A percentile compares a stretch with the other conserved stretches of the same genome.
phyloP scores from a whole-genome alignment of 768 basidiomycete species.

The Cyclocybe cylindracea region DNA sequence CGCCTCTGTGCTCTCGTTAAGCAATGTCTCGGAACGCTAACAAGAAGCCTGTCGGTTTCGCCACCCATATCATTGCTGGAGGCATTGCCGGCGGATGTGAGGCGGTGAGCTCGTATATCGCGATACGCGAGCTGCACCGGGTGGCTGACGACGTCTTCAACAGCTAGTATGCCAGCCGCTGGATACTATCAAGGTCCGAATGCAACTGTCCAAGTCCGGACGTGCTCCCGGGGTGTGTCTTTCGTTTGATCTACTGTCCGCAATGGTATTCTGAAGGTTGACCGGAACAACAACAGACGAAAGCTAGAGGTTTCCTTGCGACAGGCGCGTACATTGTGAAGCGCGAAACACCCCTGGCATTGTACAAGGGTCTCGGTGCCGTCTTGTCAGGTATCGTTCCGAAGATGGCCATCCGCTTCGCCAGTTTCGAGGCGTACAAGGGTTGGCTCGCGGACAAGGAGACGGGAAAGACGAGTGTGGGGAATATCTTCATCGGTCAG shows the following conservation, averaged over 20 bases:
- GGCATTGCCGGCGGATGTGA: slow-evolving; percentile 94
- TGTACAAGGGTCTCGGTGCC: slow-evolving; percentile 98
- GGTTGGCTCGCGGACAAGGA: slow-evolving; percentile 70
- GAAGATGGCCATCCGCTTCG: slow-evolving; percentile 99
- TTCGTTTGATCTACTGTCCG: not conserved
- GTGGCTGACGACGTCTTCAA: slow-evolving; percentile 1
- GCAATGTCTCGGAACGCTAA: slow-evolving; percentile 56
- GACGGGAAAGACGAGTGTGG: slow-evolving; percentile 79
- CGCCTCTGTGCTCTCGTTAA: slow-evolving; percentile 4
- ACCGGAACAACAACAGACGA: slow-evolving; percentile 58
- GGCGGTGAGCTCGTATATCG: slow-evolving; percentile 55
- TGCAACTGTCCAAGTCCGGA: slow-evolving; percentile 92
- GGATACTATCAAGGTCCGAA: slow-evolving; percentile 99
- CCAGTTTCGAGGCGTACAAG: slow-evolving; percentile 96
- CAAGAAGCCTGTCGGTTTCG: slow-evolving; percentile 82
- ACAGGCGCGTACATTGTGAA: slow-evolving; percentile 87
- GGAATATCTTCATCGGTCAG: slow-evolving; percentile 85
- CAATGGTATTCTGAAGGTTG: not conserved
- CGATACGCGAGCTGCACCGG: not conserved
- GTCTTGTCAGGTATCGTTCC: slow-evolving; percentile 97
- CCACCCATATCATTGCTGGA: slow-evolving; percentile 91
- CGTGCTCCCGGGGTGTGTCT: slow-evolving; percentile 76
- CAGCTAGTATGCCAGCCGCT: slow-evolving; percentile 88
- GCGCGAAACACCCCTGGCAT: slow-evolving; percentile 90
- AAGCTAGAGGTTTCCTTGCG: slow-evolving; percentile 88